Conservation (phyloP, 176 grass and related monocot genomes). For the Rhynchospora breviuscula region DNA sequence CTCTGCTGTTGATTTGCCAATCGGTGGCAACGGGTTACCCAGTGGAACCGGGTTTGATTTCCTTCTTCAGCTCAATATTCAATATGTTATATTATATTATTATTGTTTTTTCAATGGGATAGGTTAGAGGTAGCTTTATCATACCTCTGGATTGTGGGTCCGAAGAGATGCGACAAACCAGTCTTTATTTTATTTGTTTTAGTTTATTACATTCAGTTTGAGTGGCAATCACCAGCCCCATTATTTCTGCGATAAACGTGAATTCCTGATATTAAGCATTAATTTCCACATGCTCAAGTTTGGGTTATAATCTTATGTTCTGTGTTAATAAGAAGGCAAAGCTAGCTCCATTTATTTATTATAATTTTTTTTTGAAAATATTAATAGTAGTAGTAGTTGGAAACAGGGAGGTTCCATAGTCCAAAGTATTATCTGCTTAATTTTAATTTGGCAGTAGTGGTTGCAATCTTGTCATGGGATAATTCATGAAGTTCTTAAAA, state of each 20-base stretch:
- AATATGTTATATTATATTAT: neutral
- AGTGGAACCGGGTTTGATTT: constrained; percentile 61
- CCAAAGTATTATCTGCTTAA: neutral
- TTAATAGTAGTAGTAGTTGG: too few relatives aligned
- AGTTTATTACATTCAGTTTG: too few relatives aligned
- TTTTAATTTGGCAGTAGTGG: neutral
- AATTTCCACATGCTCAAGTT: neutral
- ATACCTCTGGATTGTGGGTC: neutral
- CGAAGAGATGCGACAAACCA: neutral
- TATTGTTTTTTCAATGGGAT: neutral
- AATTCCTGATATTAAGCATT: neutral
- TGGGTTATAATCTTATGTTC: neutral
- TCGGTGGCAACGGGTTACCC: constrained; percentile 77
- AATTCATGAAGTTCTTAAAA: neutral
- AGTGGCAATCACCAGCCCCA: neutral
- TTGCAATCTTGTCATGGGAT: neutral
- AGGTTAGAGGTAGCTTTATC: neutral
- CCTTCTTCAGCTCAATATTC: neutral
- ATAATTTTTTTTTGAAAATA: too few relatives aligned
- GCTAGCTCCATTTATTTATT: too few relatives aligned
- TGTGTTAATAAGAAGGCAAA: neutral
- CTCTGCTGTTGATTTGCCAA: constrained; percentile 46
- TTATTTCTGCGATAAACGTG: neutral
- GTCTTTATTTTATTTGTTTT: neutral
- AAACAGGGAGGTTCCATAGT: neutral